Conservation (phyloP, 495 filamentous ascomycete genomes). For the Talaromyces trachyspermus region DNA sequence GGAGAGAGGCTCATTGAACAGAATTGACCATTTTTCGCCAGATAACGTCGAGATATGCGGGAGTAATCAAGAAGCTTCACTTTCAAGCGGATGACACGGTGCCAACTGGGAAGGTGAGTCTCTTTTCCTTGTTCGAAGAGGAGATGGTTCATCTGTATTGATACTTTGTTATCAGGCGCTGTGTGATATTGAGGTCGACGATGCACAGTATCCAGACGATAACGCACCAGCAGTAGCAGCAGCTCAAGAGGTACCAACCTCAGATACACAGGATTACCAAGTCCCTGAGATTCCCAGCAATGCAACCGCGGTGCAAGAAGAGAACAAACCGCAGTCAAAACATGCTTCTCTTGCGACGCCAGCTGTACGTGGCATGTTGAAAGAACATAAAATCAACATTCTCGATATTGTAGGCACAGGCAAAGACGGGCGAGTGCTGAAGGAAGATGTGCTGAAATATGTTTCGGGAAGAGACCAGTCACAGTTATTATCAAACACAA, state of each 20-base stretch:
- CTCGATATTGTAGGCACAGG: slow-evolving; percentile 73
- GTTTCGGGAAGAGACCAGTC: slow-evolving; percentile 26
- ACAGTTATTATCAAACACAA: slow-evolving; percentile 3
- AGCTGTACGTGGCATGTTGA: slow-evolving; percentile 81
- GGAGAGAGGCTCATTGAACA: neutral
- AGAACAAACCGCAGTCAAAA: slow-evolving; percentile 33
- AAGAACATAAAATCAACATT: slow-evolving; percentile 69
- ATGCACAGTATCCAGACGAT: slow-evolving; percentile 51
- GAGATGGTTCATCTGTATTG: neutral
- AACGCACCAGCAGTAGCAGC: slow-evolving; percentile 19
- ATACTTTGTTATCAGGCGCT: slow-evolving; percentile 31
- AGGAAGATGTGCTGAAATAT: slow-evolving; percentile 86
- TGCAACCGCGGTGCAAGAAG: neutral
- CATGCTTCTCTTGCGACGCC: slow-evolving; percentile 77
- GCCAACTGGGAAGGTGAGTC: slow-evolving; percentile 67
- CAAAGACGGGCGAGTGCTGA: slow-evolving; percentile 83
- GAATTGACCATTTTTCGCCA: slow-evolving; percentile 16
- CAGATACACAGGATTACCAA: slow-evolving; percentile 8
- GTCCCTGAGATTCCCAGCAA: slow-evolving; percentile 3
- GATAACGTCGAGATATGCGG: slow-evolving; percentile 92
- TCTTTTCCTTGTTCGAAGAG: neutral
- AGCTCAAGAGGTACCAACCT: slow-evolving; percentile 17
- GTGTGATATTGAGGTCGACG: slow-evolving; percentile 50
- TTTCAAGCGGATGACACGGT: slow-evolving; percentile 96
- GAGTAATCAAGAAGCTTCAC: slow-evolving; percentile 91